Evolutionary conservation across 129 eudicot species (phyloP).

Genomic region (Saposhnikovia divaricata): DNA sequence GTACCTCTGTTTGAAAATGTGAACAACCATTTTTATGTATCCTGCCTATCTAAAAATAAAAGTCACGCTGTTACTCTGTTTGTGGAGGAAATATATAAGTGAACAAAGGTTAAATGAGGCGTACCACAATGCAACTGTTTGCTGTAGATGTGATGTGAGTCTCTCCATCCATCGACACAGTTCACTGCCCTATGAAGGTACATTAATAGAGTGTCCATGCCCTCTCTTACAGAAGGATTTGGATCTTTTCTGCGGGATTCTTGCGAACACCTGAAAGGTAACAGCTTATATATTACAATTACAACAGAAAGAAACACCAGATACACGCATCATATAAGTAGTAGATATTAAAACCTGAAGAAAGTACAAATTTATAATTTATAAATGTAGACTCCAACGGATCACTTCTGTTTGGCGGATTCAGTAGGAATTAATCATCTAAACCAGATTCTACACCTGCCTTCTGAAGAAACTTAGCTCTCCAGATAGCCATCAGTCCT

Average conservation of each 20-base stretch:
- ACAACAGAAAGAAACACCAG: no score
- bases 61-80: background rate
- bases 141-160: slow-evolving; percentile 93
- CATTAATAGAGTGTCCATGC: slow-evolving; percentile 24
- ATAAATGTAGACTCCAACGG: slow-evolving; percentile 45
- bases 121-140: slow-evolving; percentile 86
- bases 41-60: background rate
- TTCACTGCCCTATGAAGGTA: slow-evolving; percentile 82
- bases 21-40: background rate
- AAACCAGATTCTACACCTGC: slow-evolving; percentile 90
- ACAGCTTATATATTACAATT: background rate
- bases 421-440: slow-evolving; percentile 63
- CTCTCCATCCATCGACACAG: slow-evolving; percentile 80
- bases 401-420: slow-evolving; percentile 74
- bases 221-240: slow-evolving; percentile 61
- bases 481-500: slow-evolving; percentile 47
- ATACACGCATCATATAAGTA: no score
- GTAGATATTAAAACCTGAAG: background rate
- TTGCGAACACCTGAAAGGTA: slow-evolving; percentile 47
- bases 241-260: slow-evolving; percentile 69
- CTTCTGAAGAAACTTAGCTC: slow-evolving; percentile 78
- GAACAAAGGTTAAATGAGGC: slow-evolving; percentile 16
- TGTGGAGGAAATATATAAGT: background rate
- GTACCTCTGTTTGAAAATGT: no score
- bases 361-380: background rate